Percentiles rank a stretch among this genome's conserved stretches.
Conservation (phyloP, 2,329 filamentous ascomycete species). For the Calonectria montana region DNA sequence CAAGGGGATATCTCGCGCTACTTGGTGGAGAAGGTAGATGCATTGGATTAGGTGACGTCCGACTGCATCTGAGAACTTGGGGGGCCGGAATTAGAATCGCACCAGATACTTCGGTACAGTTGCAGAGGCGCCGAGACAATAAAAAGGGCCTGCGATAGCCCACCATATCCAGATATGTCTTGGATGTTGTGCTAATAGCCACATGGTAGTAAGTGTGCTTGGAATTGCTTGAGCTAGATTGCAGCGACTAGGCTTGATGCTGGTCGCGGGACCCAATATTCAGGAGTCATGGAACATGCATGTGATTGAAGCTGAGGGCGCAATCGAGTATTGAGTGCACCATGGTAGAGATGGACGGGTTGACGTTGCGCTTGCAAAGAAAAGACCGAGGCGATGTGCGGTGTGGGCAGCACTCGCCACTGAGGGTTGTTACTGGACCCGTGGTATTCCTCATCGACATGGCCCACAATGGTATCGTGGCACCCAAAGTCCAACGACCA, state of each 20-base stretch:
- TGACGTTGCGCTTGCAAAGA: conserved; percentile 3
- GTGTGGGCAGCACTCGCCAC: conserved; percentile 12
- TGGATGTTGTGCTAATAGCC: conserved; percentile 29
- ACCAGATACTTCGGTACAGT: neutral
- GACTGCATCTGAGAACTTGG: conserved; percentile 15
- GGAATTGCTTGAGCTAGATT: conserved; percentile 12
- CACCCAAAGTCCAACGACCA: neutral
- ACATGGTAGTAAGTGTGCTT: conserved; percentile 33
- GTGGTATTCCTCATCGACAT: conserved; percentile 14
- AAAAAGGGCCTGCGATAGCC: conserved; percentile 13
- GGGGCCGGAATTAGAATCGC: neutral
- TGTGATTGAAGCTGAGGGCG: neutral
- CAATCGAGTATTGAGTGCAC: conserved; percentile 17
- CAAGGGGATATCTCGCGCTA: neutral
- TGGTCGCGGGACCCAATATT: conserved; percentile 22
- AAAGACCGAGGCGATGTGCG: neutral
- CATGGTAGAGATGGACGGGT: neutral
- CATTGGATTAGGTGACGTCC: conserved; percentile 20
- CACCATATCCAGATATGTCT: conserved; percentile 32
- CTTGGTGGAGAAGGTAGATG: conserved; percentile 18
- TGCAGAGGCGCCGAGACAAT: conserved; percentile 7
- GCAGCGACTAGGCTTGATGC: conserved; percentile 17
- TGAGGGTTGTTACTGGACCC: neutral
- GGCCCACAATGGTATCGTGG: neutral
- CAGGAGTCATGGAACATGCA: conserved; percentile 7